Evolutionary conservation across 306 rosid genomes (phyloP), one percentile per base, ranked within the genome.

Genomic region (Quercus engelmannii): DNA sequence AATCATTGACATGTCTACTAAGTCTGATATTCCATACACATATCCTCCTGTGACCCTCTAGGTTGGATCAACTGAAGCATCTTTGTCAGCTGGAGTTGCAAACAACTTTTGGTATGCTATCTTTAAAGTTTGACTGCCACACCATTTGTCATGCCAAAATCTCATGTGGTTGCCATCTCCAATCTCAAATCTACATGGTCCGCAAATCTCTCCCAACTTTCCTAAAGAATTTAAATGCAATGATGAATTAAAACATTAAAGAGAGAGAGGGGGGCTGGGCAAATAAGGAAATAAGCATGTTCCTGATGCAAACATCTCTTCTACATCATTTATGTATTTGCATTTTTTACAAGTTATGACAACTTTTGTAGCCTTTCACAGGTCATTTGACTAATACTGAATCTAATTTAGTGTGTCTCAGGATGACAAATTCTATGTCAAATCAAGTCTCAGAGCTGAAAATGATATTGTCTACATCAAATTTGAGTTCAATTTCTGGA

Each of bases 341-440:
- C 74, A 80, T 85, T 76, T 51, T 4, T 58, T 73, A 85, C 76
- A 74, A 69, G 52, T 30, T 78, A 67, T 80, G 80, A 71, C 20
- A 35, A 55, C 65, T 76, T 81, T 67, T 75, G 74, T 80, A 85
- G 74, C 73, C 74, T 49, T 76, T 83, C 74, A 55, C 82, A 75
- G 28, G 63, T 69, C 78, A 87, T 83, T 85, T 89, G 83, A 87
- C 89, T 94, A 90, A 91, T 90, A 76, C 87, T 78, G 83, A 78
- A 88, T 87, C 89, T 90, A 90, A 87, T 81, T 83, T 90, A 87
- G 95, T 88, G 91, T 90, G 94, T 94, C 82, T 85, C 97, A 94
- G 98, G 98, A 94, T 94, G 98, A 90, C 92, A 83, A 83, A 84
- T 80, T 87, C 87, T 89, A 83, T 91, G 93, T 90, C 93, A 81